Base-by-base conservation (phyloP, 1,139 yeast genomes). In the Groenewaldozyma sp. region DNA sequence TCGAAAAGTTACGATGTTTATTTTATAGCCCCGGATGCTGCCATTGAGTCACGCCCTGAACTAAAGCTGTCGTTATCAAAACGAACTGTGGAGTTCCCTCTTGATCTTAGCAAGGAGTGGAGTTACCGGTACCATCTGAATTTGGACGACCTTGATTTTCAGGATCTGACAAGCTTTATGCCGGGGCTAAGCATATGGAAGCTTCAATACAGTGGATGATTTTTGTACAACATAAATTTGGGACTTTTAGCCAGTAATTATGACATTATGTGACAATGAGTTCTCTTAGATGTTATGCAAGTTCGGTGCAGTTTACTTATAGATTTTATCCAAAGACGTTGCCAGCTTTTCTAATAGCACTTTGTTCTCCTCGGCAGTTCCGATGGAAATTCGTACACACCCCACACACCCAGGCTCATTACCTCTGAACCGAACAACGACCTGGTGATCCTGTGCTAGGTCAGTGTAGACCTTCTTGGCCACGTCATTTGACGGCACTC, bases 401-500 rank as follows among this genome's bases (percentile, higher is more conserved):
- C 98, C 98, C 3, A 67, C 65, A 59, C 98, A 91, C 34, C 94
- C 94, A 35, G 78, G 71, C 62, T 91, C 98, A 24, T 68, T 74
- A 28, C 98, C 98, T 65, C 98, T 74, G 58, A 75, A 91, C 59
- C 98, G 74, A 11, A 88, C 83, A 38, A 91, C 96, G 18, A 91
- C 87, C 31, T 76, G 76, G 39, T 79, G 74, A 19, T 73, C 71
- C 17, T 71, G 72, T 0, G 98, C 98, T 54, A 91, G 63, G 28
- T 63, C 66, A 43, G 70, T 69, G 60, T 91, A 91, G 9, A 87
- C 67, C 33, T 67, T 55, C 38, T 71, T 62, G 1, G 98, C 97
- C 18, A 75, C 59, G n/a, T 69, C 74, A 52, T 81, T 82, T 26
- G 75, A 74, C 0, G 95, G 87, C 13, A 59, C 50, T 1, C 86